Base-by-base conservation (phyloP, 2,329 filamentous ascomycete species). In the Thelonectria discophora region DNA sequence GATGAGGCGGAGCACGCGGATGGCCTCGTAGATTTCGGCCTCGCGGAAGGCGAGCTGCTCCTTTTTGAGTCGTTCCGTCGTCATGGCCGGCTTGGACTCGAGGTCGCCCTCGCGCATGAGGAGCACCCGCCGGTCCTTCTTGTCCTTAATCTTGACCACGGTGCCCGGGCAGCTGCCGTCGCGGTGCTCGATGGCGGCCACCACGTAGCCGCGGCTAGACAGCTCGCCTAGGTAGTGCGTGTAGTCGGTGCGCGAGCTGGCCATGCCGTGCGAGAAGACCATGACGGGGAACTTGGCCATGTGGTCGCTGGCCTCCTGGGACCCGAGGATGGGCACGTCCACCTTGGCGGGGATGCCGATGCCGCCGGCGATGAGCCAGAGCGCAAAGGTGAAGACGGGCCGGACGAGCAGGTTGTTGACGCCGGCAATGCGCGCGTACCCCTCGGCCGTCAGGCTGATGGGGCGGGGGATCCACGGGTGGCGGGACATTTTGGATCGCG, bases 231-330 rank as follows among this genome's bases (percentile, higher is more conserved):
- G 75, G 65, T 80, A 84, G 69, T 83, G 76, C 0, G 82, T 83
- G 71, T 85, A 85, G 68, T 84, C 82, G 1, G 81, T 83, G 20
- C 82, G 73, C 0, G 79, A 81, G 43, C 79, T 80, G 21, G 81
- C 82, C 71, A 81, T 81, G 45, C 83, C 83, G 64, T 85, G 83
- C 5, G 82, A 84, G 67, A 85, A 84, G 65, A 85, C 72, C 60
- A 84, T 72, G 62, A 84, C 74, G 9, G 82, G 81, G 27, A 81
- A 76, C 52, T 72, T 68, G 1, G 69, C 59, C 13, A 62, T 62
- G 24, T 60, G 60, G 3, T 63, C 63, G 5, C 21, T 24, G 72
- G 65, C 6, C 21, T 64, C 48, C 40, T 73, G 61, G 37, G 69
- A 24, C 47, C 72, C 58, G 40, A 77, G 55, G 0, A 84, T 66